These are phyloP conservation scores for Pseudonectria buxi DNA, from an alignment of 2,329 filamentous ascomycete genomes.

Conservation along the genomic window DNA sequence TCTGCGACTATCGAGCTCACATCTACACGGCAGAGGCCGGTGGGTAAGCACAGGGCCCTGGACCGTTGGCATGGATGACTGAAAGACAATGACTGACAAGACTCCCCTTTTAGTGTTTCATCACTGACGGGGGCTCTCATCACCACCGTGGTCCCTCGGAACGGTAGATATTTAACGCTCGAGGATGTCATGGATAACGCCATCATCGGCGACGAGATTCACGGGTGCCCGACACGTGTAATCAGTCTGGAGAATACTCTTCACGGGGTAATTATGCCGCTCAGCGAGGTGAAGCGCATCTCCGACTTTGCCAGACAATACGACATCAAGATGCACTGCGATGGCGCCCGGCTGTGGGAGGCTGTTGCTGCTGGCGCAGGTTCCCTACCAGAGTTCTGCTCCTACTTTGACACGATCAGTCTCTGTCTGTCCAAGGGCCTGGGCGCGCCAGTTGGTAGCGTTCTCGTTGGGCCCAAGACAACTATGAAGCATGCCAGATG, in stretches of 20 bases:
- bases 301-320: conserved; percentile 59
- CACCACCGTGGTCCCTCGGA: conserved; percentile 58
- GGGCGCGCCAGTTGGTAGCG: conserved; percentile 72
- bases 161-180: conserved; percentile 67
- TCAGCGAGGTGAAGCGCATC: conserved; percentile 64
- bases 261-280: conserved; percentile 69
- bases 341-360: conserved; percentile 78
- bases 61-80: background rate
- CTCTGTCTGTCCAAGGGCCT: conserved; percentile 79
- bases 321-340: conserved; percentile 64
- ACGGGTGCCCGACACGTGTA: conserved; percentile 71
- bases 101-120: conserved; percentile 49
- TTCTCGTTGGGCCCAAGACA: conserved; percentile 51
- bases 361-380: conserved; percentile 66
- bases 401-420: conserved; percentile 65
- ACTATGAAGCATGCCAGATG: conserved; percentile 35
- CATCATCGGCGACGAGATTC: conserved; percentile 62
- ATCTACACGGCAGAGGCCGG: conserved; percentile 63
- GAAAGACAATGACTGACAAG: background rate
- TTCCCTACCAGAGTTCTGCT: conserved; percentile 58
- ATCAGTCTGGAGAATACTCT: conserved; percentile 85
- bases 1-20: conserved; percentile 74
- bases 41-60: conserved; percentile 34
- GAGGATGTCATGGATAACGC: conserved; percentile 66
- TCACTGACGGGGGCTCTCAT: conserved; percentile 65